phyloP scores from a whole-genome alignment of 805 yeast species.

The Kuraishia borneana region DNA sequence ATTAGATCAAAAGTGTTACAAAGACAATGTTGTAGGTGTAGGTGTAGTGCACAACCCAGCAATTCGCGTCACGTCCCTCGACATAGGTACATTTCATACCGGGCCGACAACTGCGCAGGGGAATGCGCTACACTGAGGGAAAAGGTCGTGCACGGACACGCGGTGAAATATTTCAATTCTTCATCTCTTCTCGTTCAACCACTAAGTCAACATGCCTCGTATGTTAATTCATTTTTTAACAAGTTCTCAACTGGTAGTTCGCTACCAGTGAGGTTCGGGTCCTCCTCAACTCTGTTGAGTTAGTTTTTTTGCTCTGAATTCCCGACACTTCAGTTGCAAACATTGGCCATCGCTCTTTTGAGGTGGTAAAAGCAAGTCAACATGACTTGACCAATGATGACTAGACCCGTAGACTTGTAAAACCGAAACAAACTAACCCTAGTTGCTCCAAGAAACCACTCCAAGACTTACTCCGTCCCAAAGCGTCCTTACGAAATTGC shows the following conservation, averaged over 20 bases:
- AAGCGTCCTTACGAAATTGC: constrained; percentile 99
- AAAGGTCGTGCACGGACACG: too few relatives aligned
- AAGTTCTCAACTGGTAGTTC: too few relatives aligned
- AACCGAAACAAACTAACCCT: too few relatives aligned
- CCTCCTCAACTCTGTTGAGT: too few relatives aligned
- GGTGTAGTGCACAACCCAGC: background rate
- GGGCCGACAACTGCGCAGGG: too few relatives aligned
- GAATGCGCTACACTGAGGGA: too few relatives aligned
- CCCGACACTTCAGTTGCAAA: constrained; percentile 81
- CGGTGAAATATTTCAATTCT: background rate
- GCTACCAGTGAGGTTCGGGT: constrained; percentile 71
- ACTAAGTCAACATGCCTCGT: constrained; percentile 48
- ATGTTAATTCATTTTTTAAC: constrained; percentile 22
- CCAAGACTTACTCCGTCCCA: constrained; percentile 99
- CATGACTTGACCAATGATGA: too few relatives aligned
- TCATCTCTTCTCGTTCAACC: background rate
- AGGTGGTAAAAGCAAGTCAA: too few relatives aligned
- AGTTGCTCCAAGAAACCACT: constrained; percentile 99
- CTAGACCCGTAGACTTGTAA: too few relatives aligned
- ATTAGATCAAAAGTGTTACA: constrained; percentile 5
- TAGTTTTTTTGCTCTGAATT: constrained; percentile 46
- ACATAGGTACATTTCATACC: too few relatives aligned
- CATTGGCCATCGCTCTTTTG: too few relatives aligned
- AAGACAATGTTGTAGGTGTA: constrained; percentile 17
- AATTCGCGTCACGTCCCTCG: too few relatives aligned